phyloP scores from a whole-genome alignment of 108 stramenopile genomes.

The Skeletonema menzelii region DNA sequence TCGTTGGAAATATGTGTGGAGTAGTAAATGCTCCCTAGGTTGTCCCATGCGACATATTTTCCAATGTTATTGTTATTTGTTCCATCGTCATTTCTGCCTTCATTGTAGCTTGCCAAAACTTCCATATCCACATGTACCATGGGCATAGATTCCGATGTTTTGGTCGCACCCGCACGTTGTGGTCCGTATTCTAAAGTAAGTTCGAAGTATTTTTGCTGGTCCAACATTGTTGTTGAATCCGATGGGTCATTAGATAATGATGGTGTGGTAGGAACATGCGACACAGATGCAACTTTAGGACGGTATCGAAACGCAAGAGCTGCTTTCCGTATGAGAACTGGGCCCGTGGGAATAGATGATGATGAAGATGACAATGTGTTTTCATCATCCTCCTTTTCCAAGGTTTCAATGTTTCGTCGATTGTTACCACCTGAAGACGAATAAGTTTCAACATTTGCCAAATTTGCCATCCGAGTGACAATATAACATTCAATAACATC shows the following conservation, averaged over 20 bases:
- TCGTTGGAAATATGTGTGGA: constrained; percentile 62
- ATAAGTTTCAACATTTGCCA: constrained; percentile 36
- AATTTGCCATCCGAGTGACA: constrained; percentile 57
- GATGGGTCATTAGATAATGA: constrained; percentile 1
- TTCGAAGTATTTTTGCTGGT: constrained; percentile 56
- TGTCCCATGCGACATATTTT: constrained; percentile 69
- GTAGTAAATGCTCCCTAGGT: constrained; percentile 68
- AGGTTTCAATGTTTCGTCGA: constrained; percentile 1
- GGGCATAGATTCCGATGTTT: constrained; percentile 64
- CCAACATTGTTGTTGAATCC: not conserved
- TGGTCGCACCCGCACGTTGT: constrained; percentile 52
- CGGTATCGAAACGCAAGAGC: constrained; percentile 75
- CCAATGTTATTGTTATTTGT: constrained; percentile 10
- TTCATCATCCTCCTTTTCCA: not conserved
- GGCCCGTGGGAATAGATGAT: constrained; percentile 24
- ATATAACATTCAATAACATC: constrained; percentile 84
- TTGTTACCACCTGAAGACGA: constrained; percentile 12
- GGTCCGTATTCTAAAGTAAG: constrained; percentile 88
- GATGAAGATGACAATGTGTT: not conserved
- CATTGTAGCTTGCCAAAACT: constrained; percentile 12
- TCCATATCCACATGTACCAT: constrained; percentile 44
- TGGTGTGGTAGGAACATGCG: constrained; percentile 1
- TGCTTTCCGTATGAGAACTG: constrained; percentile 60
- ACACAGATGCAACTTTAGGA: constrained; percentile 48
- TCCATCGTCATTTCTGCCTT: not conserved